Evolutionary conservation across 164 flowering plant genomes (phyloP).

Genomic region (Vitis amurensis): DNA sequence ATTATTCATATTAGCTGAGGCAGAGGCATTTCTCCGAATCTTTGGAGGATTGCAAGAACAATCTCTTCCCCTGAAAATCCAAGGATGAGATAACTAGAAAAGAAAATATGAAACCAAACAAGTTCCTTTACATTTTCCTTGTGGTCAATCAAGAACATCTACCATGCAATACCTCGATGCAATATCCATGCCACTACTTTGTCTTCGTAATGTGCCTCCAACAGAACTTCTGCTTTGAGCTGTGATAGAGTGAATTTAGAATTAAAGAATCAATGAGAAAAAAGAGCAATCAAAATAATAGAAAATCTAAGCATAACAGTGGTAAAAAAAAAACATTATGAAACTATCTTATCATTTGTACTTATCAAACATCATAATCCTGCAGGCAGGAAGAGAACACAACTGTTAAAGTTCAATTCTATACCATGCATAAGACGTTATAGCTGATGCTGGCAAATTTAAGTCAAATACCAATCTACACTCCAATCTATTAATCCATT

Average conservation of each 20-base stretch:
- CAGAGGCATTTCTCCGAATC: conserved; percentile 81
- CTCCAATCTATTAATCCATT: no score
- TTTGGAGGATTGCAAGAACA: conserved; percentile 40
- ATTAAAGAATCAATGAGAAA: no score
- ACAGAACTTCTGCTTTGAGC: conserved; percentile 10
- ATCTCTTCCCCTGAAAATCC: conserved; percentile 47
- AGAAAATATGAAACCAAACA: neutral
- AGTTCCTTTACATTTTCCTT: neutral
- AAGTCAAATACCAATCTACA: no score
- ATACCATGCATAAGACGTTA: no score
- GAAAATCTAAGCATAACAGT: neutral
- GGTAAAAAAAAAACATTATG: neutral
- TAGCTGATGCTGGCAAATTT: no score
- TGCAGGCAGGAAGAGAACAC: no score
- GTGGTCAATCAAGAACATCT: conserved; percentile 6
- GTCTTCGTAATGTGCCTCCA: conserved; percentile 75
- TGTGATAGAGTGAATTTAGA: neutral
- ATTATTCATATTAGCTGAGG: conserved; percentile 57
- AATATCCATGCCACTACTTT: conserved; percentile 72
- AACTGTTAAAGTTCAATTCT: no score
- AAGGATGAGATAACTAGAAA: neutral
- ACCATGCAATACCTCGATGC: conserved; percentile 48
- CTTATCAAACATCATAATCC: no score
- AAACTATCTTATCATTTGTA: neutral
- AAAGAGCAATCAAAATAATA: no score